A percentile compares a stretch with the other conserved stretches of the same genome.
These are phyloP conservation scores for Penicillium sp. DNA, from an alignment of 2,329 filamentous ascomycete species.

Conservation along the genomic window DNA sequence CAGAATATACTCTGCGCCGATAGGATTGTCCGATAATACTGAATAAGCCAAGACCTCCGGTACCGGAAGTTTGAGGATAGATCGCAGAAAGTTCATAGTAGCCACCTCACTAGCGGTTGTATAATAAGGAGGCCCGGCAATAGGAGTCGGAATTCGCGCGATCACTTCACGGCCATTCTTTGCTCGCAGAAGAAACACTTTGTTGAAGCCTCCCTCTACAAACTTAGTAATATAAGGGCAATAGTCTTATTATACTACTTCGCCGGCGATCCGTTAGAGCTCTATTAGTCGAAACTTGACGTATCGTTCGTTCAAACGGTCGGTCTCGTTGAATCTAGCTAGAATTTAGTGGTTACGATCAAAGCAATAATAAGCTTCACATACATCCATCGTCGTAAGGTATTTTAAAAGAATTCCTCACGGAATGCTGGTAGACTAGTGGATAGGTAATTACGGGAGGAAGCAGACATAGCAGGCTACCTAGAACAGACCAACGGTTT, in stretches of 20 bases:
- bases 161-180: conserved; percentile 26
- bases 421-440: too few species aligned
- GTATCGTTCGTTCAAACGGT: conserved; percentile 23
- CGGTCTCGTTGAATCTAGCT: conserved; percentile 22
- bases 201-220: conserved; percentile 31
- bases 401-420: background rate
- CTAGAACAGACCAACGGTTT: too few species aligned
- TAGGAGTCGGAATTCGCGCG: conserved; percentile 31
- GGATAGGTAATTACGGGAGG: too few species aligned
- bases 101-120: conserved; percentile 32
- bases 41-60: conserved; percentile 41
- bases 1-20: conserved; percentile 46
- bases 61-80: conserved; percentile 36
- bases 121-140: conserved; percentile 29
- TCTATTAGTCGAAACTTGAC: conserved; percentile 23
- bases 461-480: too few species aligned
- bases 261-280: conserved; percentile 24
- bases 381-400: conserved; percentile 1
- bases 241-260: conserved; percentile 22
- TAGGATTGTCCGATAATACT: conserved; percentile 35
- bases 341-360: background rate
- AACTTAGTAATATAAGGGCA: conserved; percentile 24
- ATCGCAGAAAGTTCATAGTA: conserved; percentile 28
- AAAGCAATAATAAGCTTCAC: background rate
- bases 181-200: conserved; percentile 30